Conservation (phyloP, 208 protist genomes). For the Leishmania turanica region DNA sequence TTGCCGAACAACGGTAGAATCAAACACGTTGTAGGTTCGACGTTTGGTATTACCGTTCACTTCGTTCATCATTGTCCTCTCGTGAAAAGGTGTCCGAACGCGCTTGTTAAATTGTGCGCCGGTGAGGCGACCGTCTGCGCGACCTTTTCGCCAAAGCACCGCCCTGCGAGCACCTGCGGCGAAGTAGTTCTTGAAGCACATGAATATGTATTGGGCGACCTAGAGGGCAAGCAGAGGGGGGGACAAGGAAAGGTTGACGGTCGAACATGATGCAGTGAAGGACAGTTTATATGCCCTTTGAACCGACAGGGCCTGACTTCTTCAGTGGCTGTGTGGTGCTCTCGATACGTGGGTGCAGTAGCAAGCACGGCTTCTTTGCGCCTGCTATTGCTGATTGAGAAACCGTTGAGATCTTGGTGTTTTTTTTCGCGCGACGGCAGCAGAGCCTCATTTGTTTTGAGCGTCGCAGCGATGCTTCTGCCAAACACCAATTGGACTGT, state of each 20-base stretch:
- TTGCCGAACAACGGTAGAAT: slow-evolving; percentile 20
- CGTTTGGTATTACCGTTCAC: background rate
- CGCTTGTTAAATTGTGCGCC: slow-evolving; percentile 34
- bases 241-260: background rate
- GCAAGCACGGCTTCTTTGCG: background rate
- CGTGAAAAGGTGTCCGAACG: slow-evolving; percentile 43
- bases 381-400: background rate
- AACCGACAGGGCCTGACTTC: background rate
- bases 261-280: background rate
- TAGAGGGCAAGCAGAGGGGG: background rate
- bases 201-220: background rate
- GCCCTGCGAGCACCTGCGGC: slow-evolving; percentile 20
- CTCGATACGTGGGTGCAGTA: background rate
- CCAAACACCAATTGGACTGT: background rate
- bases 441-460: background rate
- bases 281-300: background rate
- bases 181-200: slow-evolving; percentile 64
- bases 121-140: slow-evolving; percentile 36
- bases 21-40: slow-evolving; percentile 34
- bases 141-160: slow-evolving; percentile 32
- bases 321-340: background rate
- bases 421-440: background rate
- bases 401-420: background rate
- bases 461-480: background rate
- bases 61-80: slow-evolving; percentile 29